A percentile compares a stretch with the other conserved stretches of the same genome.
These are phyloP conservation scores for Serendipita sp. DNA, from an alignment of 768 basidiomycete species.

Conservation along the genomic window DNA sequence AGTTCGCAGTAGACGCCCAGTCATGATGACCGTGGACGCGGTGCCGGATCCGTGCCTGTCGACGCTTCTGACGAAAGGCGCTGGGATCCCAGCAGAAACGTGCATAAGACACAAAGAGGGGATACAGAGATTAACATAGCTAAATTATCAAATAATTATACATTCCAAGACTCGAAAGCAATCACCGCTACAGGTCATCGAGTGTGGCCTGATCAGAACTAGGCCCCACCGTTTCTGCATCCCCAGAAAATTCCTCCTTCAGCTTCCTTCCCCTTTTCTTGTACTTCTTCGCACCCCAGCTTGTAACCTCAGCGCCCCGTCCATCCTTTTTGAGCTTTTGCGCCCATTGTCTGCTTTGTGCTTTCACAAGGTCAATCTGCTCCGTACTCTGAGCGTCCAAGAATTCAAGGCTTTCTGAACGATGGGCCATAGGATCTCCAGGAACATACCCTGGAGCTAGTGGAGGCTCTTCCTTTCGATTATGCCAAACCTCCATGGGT, in stretches of 20 bases:
- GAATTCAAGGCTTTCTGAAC: slow-evolving; percentile 47
- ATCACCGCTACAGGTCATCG: neutral
- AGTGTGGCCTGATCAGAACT: neutral
- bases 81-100: neutral
- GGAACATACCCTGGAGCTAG: slow-evolving; percentile 33
- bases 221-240: neutral
- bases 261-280: neutral
- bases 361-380: slow-evolving; percentile 55
- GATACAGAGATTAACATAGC: neutral
- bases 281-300: neutral
- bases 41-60: neutral
- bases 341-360: slow-evolving; percentile 21
- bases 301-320: neutral
- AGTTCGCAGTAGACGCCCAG: neutral
- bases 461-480: slow-evolving; percentile 18
- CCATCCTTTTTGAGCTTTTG: neutral
- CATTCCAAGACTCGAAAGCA: too few species aligned
- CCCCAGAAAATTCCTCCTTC: neutral
- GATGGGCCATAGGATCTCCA: slow-evolving; percentile 49
- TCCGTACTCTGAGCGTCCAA: slow-evolving; percentile 61
- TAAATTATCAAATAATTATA: neutral
- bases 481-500: slow-evolving; percentile 27
- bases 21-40: neutral
- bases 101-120: neutral
- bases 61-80: neutral